phyloP scores from a whole-genome alignment of 129 eudicot species.

The Tagetes patula region DNA sequence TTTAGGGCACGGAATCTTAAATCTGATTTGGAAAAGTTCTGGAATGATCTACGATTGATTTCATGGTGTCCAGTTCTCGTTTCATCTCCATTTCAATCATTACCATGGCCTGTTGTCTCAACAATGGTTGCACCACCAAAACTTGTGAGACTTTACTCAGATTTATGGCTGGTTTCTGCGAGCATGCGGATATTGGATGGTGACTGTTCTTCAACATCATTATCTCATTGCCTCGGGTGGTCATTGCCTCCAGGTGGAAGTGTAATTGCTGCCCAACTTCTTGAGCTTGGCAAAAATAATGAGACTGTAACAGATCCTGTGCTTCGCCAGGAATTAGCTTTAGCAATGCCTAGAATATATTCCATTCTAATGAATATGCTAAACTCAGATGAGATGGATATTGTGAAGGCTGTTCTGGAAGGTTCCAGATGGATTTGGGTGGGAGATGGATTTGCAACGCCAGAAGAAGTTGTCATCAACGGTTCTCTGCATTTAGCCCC shows the following conservation, averaged over 20 bases:
- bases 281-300: slow-evolving; percentile 95
- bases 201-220: slow-evolving; percentile 82
- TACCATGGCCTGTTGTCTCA: slow-evolving; percentile 93
- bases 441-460: slow-evolving; percentile 96
- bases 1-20: slow-evolving; percentile 64
- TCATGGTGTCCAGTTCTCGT: slow-evolving; percentile 94
- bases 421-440: slow-evolving; percentile 99
- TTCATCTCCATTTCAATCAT: slow-evolving; percentile 71
- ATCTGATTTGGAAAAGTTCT: slow-evolving; percentile 83
- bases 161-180: slow-evolving; percentile 96
- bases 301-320: slow-evolving; percentile 76
- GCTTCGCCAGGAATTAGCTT: slow-evolving; percentile 85
- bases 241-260: slow-evolving; percentile 91
- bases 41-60: slow-evolving; percentile 84
- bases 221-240: slow-evolving; percentile 88
- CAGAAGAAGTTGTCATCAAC: slow-evolving; percentile 89
- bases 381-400: slow-evolving; percentile 84
- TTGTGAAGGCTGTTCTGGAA: slow-evolving; percentile 95
- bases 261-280: slow-evolving; percentile 95
- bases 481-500: slow-evolving; percentile 98
- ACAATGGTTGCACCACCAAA: slow-evolving; percentile 94
- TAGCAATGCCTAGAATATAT: slow-evolving; percentile 93
- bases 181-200: slow-evolving; percentile 98
- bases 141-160: slow-evolving; percentile 72
- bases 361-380: slow-evolving; percentile 62